Percentiles rank a stretch among this genome's conserved stretches.
phyloP scores from a whole-genome alignment of 164 flowering plant genomes.

The Vitis riparia region DNA sequence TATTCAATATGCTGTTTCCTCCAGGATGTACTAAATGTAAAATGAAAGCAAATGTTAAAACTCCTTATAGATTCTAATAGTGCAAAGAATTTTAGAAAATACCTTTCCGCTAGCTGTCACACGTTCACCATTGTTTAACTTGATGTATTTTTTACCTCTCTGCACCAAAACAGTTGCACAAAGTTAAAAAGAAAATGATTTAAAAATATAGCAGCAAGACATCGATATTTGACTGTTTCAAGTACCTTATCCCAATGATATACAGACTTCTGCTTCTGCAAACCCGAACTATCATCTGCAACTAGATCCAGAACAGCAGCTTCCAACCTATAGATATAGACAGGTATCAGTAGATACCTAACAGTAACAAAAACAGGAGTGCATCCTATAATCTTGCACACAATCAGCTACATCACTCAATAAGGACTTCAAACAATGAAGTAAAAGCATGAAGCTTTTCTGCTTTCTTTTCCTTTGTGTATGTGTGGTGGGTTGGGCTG shows the following conservation, averaged over 20 bases:
- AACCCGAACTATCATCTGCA: slow-evolving; percentile 78
- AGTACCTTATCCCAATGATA: slow-evolving; percentile 96
- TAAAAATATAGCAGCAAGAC: neutral
- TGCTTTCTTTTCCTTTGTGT: too few species aligned
- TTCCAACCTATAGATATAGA: slow-evolving; percentile 56
- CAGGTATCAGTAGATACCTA: neutral
- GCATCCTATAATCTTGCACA: neutral
- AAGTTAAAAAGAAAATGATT: slow-evolving; percentile 1
- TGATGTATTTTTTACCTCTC: slow-evolving; percentile 86
- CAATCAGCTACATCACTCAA: neutral
- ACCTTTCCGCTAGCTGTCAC: slow-evolving; percentile 98
- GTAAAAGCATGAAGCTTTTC: too few species aligned
- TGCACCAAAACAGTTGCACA: slow-evolving; percentile 34
- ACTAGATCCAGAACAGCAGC: slow-evolving; percentile 89
- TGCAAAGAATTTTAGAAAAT: neutral
- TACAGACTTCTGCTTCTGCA: slow-evolving; percentile 72
- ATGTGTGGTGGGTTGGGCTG: too few species aligned
- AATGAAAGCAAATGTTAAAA: neutral
- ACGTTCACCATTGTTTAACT: slow-evolving; percentile 86
- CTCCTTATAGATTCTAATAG: neutral
- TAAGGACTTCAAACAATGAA: too few species aligned
- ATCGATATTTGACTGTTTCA: slow-evolving; percentile 1
- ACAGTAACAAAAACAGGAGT: neutral
- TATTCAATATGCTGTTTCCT: neutral
- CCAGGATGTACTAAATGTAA: neutral